Percentiles rank a stretch among this genome's conserved stretches.
These are phyloP conservation scores for Amesomyces nigricolor DNA, from an alignment of 2,329 filamentous ascomycete species.

Conservation along the genomic window DNA sequence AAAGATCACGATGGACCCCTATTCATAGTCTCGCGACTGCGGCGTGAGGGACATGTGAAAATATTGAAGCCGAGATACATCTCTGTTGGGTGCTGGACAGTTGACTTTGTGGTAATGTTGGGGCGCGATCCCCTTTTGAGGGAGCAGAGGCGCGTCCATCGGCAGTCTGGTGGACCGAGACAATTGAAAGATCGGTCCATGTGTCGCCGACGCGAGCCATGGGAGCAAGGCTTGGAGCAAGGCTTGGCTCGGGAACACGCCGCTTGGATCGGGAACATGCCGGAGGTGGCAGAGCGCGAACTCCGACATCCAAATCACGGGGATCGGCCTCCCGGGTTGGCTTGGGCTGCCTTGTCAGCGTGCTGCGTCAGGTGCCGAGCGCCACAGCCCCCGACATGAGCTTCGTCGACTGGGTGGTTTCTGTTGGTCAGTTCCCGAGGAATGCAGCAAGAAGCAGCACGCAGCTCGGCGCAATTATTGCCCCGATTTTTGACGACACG, in stretches of 20 bases:
- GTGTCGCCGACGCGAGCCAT: not conserved
- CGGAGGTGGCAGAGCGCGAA: constrained; percentile 10
- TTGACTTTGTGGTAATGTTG: not conserved
- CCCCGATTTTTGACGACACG: too few relatives aligned
- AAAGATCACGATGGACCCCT: not conserved
- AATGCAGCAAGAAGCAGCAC: too few relatives aligned
- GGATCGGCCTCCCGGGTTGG: constrained; percentile 5
- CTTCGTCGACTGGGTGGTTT: not conserved
- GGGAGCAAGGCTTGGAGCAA: not conserved
- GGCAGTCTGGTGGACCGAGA: not conserved
- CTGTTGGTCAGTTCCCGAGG: not conserved
- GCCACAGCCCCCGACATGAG: not conserved
- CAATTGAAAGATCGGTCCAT: not conserved
- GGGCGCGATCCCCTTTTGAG: not conserved
- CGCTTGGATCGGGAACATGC: not conserved
- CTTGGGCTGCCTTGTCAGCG: not conserved
- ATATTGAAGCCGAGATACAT: too few relatives aligned
- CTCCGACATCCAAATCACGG: constrained; percentile 4
- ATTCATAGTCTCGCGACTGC: not conserved
- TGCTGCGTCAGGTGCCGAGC: not conserved
- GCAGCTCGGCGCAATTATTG: not conserved
- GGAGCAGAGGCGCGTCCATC: not conserved
- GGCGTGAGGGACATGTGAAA: not conserved
- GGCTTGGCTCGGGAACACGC: not conserved
- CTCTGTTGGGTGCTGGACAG: too few relatives aligned